Conservation (phyloP, 2,329 filamentous ascomycete species). For the Beauveria sp. region DNA sequence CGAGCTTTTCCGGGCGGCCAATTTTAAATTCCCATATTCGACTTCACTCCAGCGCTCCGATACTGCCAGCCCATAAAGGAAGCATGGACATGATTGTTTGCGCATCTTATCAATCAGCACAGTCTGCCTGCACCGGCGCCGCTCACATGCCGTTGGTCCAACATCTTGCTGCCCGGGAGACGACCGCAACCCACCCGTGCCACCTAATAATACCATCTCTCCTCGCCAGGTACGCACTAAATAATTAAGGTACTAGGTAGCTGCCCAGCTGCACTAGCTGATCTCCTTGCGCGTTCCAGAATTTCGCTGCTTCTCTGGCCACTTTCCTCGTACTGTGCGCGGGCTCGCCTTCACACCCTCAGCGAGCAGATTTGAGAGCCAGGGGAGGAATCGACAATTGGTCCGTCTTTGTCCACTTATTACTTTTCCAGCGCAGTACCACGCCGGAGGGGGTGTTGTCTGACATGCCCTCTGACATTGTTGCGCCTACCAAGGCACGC, state of each 20-base stretch:
- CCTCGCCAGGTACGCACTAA: neutral
- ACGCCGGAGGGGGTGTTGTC: no score
- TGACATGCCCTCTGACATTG: no score
- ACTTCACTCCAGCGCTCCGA: neutral
- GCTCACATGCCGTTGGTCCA: neutral
- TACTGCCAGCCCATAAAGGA: neutral
- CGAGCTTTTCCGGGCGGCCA: neutral
- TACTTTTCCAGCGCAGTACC: neutral
- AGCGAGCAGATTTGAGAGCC: no score
- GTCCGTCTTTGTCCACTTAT: neutral
- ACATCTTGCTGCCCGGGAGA: neutral
- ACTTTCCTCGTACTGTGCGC: neutral
- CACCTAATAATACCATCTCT: no score
- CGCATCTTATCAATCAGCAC: neutral
- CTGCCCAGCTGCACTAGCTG: neutral
- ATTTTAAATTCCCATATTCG: neutral
- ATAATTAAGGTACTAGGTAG: no score
- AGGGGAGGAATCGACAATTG: neutral
- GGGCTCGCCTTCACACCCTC: no score
- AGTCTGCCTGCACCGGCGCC: neutral
- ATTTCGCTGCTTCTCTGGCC: neutral
- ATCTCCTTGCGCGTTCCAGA: neutral
- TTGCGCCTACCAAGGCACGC: no score
- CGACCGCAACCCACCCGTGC: neutral
- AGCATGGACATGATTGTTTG: neutral